Evolutionary conservation across 495 filamentous ascomycete genomes (phyloP).

Genomic region (Aspergillus sclerotioniger): DNA sequence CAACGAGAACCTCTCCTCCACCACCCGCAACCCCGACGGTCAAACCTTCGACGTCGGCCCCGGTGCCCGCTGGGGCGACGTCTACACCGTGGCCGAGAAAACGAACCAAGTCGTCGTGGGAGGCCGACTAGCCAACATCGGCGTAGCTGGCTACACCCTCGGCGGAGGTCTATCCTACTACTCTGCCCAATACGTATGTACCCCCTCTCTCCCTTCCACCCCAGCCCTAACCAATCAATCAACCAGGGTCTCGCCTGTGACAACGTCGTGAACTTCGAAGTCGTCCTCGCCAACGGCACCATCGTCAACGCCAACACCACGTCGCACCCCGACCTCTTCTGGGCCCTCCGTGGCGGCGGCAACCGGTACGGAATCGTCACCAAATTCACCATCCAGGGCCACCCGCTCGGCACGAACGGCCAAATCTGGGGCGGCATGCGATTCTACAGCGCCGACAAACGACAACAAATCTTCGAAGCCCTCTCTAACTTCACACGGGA

Average conservation of each 20-base stretch:
- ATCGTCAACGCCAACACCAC: slow-evolving; percentile 27
- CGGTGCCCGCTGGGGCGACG: slow-evolving; percentile 35
- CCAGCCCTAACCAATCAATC: slow-evolving; percentile 7
- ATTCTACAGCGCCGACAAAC: slow-evolving; percentile 27
- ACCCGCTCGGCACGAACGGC: slow-evolving; percentile 30
- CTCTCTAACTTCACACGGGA: slow-evolving; percentile 42
- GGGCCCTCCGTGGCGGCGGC: slow-evolving; percentile 30
- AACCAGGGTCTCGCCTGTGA: slow-evolving; percentile 34
- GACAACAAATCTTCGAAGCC: slow-evolving; percentile 30
- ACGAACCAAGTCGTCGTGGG: slow-evolving; percentile 32
- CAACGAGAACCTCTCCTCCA: slow-evolving; percentile 15
- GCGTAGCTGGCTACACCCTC: slow-evolving; percentile 36
- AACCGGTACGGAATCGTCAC: slow-evolving; percentile 39
- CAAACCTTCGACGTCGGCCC: slow-evolving; percentile 27
- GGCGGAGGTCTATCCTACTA: slow-evolving; percentile 28
- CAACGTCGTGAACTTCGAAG: slow-evolving; percentile 21
- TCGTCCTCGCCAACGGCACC: slow-evolving; percentile 27
- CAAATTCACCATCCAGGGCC: slow-evolving; percentile 41
- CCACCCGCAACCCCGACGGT: slow-evolving; percentile 7
- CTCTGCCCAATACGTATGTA: slow-evolving; percentile 17
- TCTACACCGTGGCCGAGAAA: slow-evolving; percentile 28
- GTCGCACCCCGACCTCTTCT: slow-evolving; percentile 27
- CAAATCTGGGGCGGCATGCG: slow-evolving; percentile 37
- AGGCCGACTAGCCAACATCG: slow-evolving; percentile 32
- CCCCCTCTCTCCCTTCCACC: not conserved